phyloP scores from a whole-genome alignment of 2,329 filamentous ascomycete genomes.

The Diaporthe sp. region DNA sequence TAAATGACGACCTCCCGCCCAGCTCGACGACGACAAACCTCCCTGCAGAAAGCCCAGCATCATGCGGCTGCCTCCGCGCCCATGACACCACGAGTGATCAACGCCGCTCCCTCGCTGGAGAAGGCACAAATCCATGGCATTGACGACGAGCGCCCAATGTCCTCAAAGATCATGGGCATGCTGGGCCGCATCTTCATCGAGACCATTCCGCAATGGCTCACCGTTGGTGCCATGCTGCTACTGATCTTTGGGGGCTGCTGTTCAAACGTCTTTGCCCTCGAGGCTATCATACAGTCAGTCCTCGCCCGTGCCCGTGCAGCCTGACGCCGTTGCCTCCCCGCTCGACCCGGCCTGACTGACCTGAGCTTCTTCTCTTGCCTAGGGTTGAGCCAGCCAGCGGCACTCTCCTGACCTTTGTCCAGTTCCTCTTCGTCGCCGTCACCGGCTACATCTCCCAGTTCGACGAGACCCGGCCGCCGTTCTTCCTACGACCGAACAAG shows the following conservation, averaged over 20 bases:
- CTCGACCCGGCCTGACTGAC: slow-evolving; percentile 39
- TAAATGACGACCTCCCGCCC: slow-evolving; percentile 57
- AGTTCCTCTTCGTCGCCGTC: slow-evolving; percentile 85
- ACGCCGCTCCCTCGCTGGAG: slow-evolving; percentile 65
- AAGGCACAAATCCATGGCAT: slow-evolving; percentile 68
- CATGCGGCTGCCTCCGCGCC: slow-evolving; percentile 53
- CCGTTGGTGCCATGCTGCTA: slow-evolving; percentile 76
- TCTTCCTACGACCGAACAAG: slow-evolving; percentile 81
- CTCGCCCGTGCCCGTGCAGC: neutral
- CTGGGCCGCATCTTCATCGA: slow-evolving; percentile 67
- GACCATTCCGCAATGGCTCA: slow-evolving; percentile 73
- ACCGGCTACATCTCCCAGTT: slow-evolving; percentile 83
- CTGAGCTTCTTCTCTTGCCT: slow-evolving; percentile 37
- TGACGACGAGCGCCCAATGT: slow-evolving; percentile 63
- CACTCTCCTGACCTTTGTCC: slow-evolving; percentile 88
- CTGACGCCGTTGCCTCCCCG: neutral
- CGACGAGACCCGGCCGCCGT: slow-evolving; percentile 73
- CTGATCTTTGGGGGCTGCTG: slow-evolving; percentile 88
- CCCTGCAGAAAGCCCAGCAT: slow-evolving; percentile 58
- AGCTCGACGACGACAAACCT: slow-evolving; percentile 58
- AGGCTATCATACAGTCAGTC: slow-evolving; percentile 92
- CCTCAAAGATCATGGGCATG: slow-evolving; percentile 63
- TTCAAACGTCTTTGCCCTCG: slow-evolving; percentile 89
- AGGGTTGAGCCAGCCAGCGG: slow-evolving; percentile 89
- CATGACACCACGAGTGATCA: slow-evolving; percentile 63